Evolutionary conservation across 768 basidiomycete genomes (phyloP).

Genomic region (Hygrocybe punicea): DNA sequence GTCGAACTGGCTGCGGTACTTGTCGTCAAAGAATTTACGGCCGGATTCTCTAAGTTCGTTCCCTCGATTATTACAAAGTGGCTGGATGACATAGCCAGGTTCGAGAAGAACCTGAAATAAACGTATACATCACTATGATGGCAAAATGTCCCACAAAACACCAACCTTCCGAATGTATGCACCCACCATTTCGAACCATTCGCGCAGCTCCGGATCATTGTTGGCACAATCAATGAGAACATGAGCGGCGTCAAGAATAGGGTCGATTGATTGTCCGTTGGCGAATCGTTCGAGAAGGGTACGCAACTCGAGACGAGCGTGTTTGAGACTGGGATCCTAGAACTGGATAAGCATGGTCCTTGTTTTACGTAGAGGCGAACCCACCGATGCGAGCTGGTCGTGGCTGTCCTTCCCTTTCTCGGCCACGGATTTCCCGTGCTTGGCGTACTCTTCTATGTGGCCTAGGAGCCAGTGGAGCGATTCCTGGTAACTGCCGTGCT

Average conservation of each 20-base stretch:
- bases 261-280: slow-evolving; percentile 61
- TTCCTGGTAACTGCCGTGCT: slow-evolving; percentile 86
- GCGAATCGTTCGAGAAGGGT: slow-evolving; percentile 91
- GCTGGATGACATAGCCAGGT: slow-evolving; percentile 82
- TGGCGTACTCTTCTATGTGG: slow-evolving; percentile 59
- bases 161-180: slow-evolving; percentile 62
- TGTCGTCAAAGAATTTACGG: slow-evolving; percentile 68
- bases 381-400: slow-evolving; percentile 25
- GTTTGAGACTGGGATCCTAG: slow-evolving; percentile 54
- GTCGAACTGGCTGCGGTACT: slow-evolving; percentile 73
- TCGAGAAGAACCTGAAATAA: slow-evolving; percentile 61
- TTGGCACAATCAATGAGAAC: slow-evolving; percentile 70
- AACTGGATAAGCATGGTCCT: not conserved
- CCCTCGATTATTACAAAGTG: slow-evolving; percentile 65
- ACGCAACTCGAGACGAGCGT: slow-evolving; percentile 61
- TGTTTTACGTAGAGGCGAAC: slow-evolving; percentile 4
- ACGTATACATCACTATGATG: not conserved
- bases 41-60: slow-evolving; percentile 64
- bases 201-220: slow-evolving; percentile 67
- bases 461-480: slow-evolving; percentile 71
- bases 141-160: not conserved
- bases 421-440: slow-evolving; percentile 40
- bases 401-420: slow-evolving; percentile 20
- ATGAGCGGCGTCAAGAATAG: slow-evolving; percentile 66
- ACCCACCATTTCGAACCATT: slow-evolving; percentile 68